Evolutionary conservation across 1,139 yeast genomes (phyloP).

Genomic region (Meyerozyma sp.): DNA sequence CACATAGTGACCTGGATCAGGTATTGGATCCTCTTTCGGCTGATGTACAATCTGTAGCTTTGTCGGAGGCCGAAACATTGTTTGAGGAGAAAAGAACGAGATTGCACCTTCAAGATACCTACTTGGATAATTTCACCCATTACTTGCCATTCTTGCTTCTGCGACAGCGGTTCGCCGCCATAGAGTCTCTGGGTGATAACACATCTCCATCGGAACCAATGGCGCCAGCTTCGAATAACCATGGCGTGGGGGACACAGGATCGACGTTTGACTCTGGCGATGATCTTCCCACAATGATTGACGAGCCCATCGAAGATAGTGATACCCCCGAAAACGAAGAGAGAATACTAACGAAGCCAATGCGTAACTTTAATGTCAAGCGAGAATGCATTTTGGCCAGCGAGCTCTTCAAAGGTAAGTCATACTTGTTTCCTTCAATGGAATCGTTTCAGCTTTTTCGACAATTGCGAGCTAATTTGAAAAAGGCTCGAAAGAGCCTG

Average conservation of each 20-base stretch:
- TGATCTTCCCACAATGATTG: constrained; percentile 19
- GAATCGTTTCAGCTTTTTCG: constrained; percentile 29
- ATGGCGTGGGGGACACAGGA: background rate
- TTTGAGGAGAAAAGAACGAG: constrained; percentile 12
- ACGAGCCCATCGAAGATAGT: constrained; percentile 12
- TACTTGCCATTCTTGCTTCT: constrained; percentile 35
- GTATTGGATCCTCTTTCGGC: background rate
- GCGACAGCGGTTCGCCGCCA: constrained; percentile 14
- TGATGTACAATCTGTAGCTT: constrained; percentile 8
- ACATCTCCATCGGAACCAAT: constrained; percentile 1
- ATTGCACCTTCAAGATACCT: constrained; percentile 32
- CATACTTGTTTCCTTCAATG: constrained; percentile 26
- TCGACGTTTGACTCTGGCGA: constrained; percentile 9
- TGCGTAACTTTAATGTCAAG: constrained; percentile 19
- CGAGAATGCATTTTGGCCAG: constrained; percentile 25
- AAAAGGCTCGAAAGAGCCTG: constrained; percentile 19
- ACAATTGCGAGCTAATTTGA: constrained; percentile 18
- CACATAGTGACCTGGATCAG: background rate
- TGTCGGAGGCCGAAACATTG: constrained; percentile 19
- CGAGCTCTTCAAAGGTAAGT: constrained; percentile 28
- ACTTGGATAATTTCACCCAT: constrained; percentile 30
- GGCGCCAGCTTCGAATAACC: background rate
- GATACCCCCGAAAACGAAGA: background rate
- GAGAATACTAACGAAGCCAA: constrained; percentile 9
- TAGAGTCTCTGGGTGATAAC: background rate